phyloP scores from a whole-genome alignment of 179 eudicot genomes.

The Actinidia arguta region DNA sequence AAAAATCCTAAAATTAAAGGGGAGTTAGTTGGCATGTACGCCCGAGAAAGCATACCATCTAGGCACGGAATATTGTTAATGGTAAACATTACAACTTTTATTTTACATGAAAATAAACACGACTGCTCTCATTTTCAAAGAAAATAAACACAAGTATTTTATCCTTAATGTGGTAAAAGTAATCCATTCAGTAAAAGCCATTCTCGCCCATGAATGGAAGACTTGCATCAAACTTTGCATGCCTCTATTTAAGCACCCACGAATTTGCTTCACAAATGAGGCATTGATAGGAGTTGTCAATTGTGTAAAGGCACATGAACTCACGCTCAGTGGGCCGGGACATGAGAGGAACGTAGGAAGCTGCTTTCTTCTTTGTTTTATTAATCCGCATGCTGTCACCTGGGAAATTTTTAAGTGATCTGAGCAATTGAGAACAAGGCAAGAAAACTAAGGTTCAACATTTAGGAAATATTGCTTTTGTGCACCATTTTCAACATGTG shows the following conservation, averaged over 20 bases:
- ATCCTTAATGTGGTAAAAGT: too few species aligned
- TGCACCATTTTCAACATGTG: slow-evolving; percentile 41
- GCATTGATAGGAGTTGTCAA: not conserved
- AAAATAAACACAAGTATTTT: too few species aligned
- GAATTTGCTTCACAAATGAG: not conserved
- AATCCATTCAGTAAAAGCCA: not conserved
- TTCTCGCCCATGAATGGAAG: not conserved
- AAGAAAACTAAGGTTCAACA: slow-evolving; percentile 9
- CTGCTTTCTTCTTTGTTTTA: slow-evolving; percentile 36
- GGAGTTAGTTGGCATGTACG: too few species aligned
- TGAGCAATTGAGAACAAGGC: slow-evolving; percentile 13
- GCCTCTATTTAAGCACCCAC: not conserved
- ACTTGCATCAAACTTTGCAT: not conserved
- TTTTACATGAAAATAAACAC: too few species aligned
- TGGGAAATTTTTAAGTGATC: slow-evolving; percentile 30
- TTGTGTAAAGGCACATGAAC: slow-evolving; percentile 24
- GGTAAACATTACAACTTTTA: too few species aligned
- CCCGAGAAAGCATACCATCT: too few species aligned
- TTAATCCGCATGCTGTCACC: slow-evolving; percentile 37
- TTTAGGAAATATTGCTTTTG: slow-evolving; percentile 2
- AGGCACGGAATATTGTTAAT: too few species aligned
- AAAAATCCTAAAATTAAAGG: too few species aligned
- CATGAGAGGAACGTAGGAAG: slow-evolving; percentile 60
- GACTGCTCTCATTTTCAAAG: too few species aligned
- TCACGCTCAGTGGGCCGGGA: slow-evolving; percentile 83